Percentiles rank a stretch among this genome's conserved stretches.
These are phyloP conservation scores for Scenedesmus sp. DNA, from an alignment of 163 green algal genomes.

Conservation along the genomic window DNA sequence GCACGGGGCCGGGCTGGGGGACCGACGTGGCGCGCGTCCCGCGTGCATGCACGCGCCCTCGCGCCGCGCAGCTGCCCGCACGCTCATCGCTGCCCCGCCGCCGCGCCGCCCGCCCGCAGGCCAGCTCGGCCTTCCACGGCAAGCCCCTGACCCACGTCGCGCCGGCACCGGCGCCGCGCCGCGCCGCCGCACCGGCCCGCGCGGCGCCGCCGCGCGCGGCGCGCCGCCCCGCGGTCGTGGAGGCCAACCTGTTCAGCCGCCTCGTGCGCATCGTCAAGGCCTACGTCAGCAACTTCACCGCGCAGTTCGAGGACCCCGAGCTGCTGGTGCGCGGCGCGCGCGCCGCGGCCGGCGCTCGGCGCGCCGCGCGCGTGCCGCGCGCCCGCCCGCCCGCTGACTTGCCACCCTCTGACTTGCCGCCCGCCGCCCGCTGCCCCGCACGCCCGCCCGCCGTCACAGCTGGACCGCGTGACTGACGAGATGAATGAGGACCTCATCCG, in stretches of 20 bases:
- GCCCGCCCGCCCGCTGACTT: too few relatives aligned
- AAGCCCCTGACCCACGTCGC: neutral
- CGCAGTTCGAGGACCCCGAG: constrained; percentile 40
- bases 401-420: neutral
- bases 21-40: too few relatives aligned
- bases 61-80: too few relatives aligned
- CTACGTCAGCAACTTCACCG: constrained; percentile 39
- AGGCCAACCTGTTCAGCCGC: constrained; percentile 41
- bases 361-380: too few relatives aligned
- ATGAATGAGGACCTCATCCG: constrained; percentile 94
- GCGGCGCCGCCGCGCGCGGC: neutral
- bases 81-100: neutral
- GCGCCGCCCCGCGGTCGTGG: neutral
- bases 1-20: too few relatives aligned
- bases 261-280: constrained; percentile 30
- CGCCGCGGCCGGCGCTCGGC: too few relatives aligned
- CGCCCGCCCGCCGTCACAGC: too few relatives aligned
- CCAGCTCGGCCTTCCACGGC: constrained; percentile 1
- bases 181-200: neutral
- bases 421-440: constrained; percentile 18
- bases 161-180: neutral
- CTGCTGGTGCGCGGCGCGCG: too few relatives aligned
- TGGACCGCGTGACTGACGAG: constrained; percentile 93
- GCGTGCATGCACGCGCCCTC: too few relatives aligned
- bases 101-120: neutral